A percentile compares a stretch with the other conserved stretches of the same genome.
Evolutionary conservation across 2,329 filamentous ascomycete species (phyloP).

Genomic region (Furcasterigmium furcatum): DNA sequence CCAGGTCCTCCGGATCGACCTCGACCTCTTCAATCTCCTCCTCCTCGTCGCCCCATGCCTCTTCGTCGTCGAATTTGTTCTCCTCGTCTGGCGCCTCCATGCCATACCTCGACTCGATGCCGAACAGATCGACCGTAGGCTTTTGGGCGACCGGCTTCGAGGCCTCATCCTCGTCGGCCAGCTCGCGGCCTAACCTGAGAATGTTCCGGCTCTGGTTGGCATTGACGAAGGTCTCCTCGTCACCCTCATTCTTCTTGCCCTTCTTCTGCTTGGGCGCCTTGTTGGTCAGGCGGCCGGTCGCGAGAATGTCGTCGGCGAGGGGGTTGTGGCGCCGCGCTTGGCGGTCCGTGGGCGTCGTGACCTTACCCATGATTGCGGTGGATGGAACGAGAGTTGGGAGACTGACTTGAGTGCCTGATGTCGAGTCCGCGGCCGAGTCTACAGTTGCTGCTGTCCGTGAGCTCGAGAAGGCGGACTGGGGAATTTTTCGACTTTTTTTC

Average conservation of each 20-base stretch:
- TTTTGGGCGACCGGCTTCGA: slow-evolving; percentile 37
- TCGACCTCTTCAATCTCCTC: slow-evolving; percentile 71
- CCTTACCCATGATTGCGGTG: slow-evolving; percentile 69
- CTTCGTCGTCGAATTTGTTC: slow-evolving; percentile 49
- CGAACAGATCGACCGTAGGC: slow-evolving; percentile 59
- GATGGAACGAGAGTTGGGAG: not conserved
- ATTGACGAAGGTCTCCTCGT: slow-evolving; percentile 72
- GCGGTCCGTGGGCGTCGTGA: not conserved
- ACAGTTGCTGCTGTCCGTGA: too few relatives aligned
- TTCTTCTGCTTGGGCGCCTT: slow-evolving; percentile 72
- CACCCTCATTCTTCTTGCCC: slow-evolving; percentile 57
- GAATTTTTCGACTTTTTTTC: slow-evolving; percentile 18
- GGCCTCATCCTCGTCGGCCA: slow-evolving; percentile 73
- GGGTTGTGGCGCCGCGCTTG: slow-evolving; percentile 53
- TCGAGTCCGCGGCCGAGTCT: too few relatives aligned
- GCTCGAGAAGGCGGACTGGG: not conserved
- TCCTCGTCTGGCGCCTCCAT: slow-evolving; percentile 47
- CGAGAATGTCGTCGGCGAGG: slow-evolving; percentile 80
- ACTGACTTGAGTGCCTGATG: too few relatives aligned
- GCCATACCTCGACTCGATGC: slow-evolving; percentile 74
- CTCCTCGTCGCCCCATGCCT: slow-evolving; percentile 78
- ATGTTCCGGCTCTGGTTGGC: slow-evolving; percentile 87
- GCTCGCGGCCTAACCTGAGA: slow-evolving; percentile 81
- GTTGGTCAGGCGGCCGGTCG: slow-evolving; percentile 67
- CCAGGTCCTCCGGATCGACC: slow-evolving; percentile 83